These are phyloP conservation scores for Oryza glaberrima DNA, from an alignment of 176 grass and related monocot species.

Conservation along the genomic window DNA sequence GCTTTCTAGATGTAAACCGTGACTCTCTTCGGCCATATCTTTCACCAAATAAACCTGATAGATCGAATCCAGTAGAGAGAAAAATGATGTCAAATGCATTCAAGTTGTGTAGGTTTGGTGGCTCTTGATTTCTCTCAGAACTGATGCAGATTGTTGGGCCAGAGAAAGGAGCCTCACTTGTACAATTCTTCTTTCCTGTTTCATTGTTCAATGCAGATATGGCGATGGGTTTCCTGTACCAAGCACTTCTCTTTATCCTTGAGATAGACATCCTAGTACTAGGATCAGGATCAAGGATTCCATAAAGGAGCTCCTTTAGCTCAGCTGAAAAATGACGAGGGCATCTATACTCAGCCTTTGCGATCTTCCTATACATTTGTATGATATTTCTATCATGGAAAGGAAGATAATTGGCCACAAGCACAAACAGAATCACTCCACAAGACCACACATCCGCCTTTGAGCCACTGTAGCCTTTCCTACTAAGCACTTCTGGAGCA, in stretches of 20 bases:
- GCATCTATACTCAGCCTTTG: conserved; percentile 68
- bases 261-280: conserved; percentile 73
- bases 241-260: conserved; percentile 68
- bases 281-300: conserved; percentile 80
- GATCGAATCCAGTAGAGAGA: conserved; percentile 67
- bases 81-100: conserved; percentile 93
- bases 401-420: conserved; percentile 70
- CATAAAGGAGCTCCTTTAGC: conserved; percentile 60
- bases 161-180: conserved; percentile 14
- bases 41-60: conserved; percentile 72
- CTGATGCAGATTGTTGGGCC: not conserved
- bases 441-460: conserved; percentile 88
- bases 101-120: conserved; percentile 41
- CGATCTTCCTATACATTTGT: conserved; percentile 88
- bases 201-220: conserved; percentile 1
- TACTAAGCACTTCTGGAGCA: conserved; percentile 75
- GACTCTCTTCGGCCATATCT: conserved; percentile 53
- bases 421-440: conserved; percentile 87
- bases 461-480: conserved; percentile 74
- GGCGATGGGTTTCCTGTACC: conserved; percentile 61
- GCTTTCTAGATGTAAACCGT: conserved; percentile 65
- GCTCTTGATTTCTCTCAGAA: conserved; percentile 43
- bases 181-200: conserved; percentile 19
- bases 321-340: conserved; percentile 72
- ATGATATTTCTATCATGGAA: conserved; percentile 85